Conservation (phyloP, 176 grass and related monocot genomes). For the Carex scoparia region DNA sequence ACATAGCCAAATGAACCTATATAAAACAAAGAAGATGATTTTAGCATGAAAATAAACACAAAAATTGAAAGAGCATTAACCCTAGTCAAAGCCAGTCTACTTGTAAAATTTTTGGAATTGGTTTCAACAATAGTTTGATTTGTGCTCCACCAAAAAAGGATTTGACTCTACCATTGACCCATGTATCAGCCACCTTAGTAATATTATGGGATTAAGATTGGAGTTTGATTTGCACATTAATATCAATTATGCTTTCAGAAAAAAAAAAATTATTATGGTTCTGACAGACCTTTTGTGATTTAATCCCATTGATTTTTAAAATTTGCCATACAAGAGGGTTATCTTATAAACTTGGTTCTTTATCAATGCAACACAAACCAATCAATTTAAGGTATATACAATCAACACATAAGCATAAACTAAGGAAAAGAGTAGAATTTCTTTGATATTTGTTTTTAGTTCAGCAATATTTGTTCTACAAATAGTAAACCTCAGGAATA, state of each 20-base stretch:
- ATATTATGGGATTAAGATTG: not conserved
- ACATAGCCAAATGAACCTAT: constrained; percentile 67
- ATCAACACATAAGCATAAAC: not conserved
- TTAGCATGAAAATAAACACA: not conserved
- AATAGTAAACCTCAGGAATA: not conserved
- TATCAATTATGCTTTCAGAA: not conserved
- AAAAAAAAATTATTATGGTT: not conserved
- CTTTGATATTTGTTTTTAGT: not conserved
- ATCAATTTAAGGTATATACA: not conserved
- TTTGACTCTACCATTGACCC: not conserved
- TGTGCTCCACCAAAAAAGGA: not conserved
- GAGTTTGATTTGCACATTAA: not conserved
- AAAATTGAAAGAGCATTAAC: not conserved
- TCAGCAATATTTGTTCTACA: not conserved
- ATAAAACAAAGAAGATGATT: not conserved
- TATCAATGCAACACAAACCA: not conserved
- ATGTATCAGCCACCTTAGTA: not conserved
- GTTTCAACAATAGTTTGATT: not conserved
- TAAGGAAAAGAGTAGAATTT: not conserved
- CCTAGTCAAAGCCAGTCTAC: not conserved
- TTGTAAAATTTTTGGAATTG: not conserved
- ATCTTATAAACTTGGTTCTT: not conserved
- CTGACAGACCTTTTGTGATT: not conserved
- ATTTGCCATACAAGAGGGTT: not conserved
- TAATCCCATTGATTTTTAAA: too few species aligned